A percentile compares a stretch with the other conserved stretches of the same genome.
Conservation (phyloP, 2,329 filamentous ascomycete species). For the Cladobotryum mycophilum region DNA sequence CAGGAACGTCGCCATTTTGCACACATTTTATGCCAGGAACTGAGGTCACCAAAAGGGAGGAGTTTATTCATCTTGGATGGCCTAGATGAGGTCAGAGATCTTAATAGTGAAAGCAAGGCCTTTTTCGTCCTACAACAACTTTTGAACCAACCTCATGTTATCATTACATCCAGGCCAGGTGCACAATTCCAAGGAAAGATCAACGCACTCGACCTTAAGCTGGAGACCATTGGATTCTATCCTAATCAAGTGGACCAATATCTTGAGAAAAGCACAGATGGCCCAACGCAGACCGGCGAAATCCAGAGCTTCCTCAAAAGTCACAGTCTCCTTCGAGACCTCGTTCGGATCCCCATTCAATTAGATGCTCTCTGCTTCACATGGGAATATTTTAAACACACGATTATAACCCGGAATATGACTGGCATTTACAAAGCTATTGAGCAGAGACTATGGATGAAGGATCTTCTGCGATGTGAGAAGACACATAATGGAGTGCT, state of each 20-base stretch:
- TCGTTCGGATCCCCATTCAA: slow-evolving; percentile 38
- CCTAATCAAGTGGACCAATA: slow-evolving; percentile 29
- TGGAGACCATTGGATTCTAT: slow-evolving; percentile 36
- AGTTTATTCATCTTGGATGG: slow-evolving; percentile 38
- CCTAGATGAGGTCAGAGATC: slow-evolving; percentile 40
- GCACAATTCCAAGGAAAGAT: slow-evolving; percentile 11
- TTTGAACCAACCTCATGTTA: slow-evolving; percentile 28
- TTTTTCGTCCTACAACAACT: no score
- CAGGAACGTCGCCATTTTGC: no score
- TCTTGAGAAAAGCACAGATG: slow-evolving; percentile 1
- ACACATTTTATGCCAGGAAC: no score
- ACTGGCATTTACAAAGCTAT: slow-evolving; percentile 25
- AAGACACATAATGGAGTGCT: no score
- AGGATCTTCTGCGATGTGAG: slow-evolving; percentile 28
- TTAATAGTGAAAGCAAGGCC: no score
- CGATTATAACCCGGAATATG: slow-evolving; percentile 1
- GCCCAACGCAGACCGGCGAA: slow-evolving; percentile 12
- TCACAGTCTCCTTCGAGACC: slow-evolving; percentile 26
- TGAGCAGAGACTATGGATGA: slow-evolving; percentile 29
- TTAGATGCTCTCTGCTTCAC: slow-evolving; percentile 37
- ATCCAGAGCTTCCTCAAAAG: slow-evolving; percentile 28
- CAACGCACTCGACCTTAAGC: slow-evolving; percentile 24
- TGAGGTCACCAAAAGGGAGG: no score
- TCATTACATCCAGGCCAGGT: slow-evolving; percentile 35
- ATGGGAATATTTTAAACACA: slow-evolving; percentile 23